A percentile compares a stretch with the other conserved stretches of the same genome.
phyloP scores from a whole-genome alignment of 148 eudicot species.

The Nepenthes gracilis region DNA sequence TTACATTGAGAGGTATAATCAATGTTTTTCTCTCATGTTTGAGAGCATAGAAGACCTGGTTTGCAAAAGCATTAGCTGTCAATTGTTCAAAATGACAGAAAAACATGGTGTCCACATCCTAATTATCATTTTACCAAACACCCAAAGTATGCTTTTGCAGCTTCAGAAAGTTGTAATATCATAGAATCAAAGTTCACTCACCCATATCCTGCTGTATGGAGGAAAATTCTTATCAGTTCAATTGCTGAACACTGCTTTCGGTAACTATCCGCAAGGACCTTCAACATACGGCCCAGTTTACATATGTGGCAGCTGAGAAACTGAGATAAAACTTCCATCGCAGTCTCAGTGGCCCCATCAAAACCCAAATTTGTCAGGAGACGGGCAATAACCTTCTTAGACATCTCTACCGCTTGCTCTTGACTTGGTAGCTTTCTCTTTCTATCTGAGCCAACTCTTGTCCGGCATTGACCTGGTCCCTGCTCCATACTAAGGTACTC shows the following conservation, averaged over 20 bases:
- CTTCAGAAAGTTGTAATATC: background rate
- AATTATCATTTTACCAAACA: background rate
- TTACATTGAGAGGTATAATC: too few species aligned
- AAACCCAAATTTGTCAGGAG: constrained; percentile 49
- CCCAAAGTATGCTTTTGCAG: background rate
- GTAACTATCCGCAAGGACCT: constrained; percentile 79
- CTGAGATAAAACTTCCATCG: constrained; percentile 71
- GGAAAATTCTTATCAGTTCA: constrained; percentile 86
- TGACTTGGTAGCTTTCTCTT: constrained; percentile 41
- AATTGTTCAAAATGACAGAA: too few species aligned
- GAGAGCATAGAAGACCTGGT: too few species aligned
- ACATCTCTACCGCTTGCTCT: constrained; percentile 67
- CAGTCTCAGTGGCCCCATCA: constrained; percentile 64
- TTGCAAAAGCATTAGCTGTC: too few species aligned
- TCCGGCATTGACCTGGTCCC: constrained; percentile 38
- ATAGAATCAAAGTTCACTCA: constrained; percentile 15
- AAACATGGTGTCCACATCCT: too few species aligned
- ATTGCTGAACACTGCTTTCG: constrained; percentile 75
- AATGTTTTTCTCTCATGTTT: too few species aligned
- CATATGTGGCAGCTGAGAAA: constrained; percentile 64
- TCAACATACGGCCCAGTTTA: constrained; percentile 70
- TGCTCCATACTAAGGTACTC: constrained; percentile 79
- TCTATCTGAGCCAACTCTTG: constrained; percentile 41
- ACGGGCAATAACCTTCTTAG: constrained; percentile 67
- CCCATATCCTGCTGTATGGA: constrained; percentile 71